Percentiles rank a stretch among this genome's conserved stretches.
phyloP scores from a whole-genome alignment of 805 yeast species.

The Candida ovalis region DNA sequence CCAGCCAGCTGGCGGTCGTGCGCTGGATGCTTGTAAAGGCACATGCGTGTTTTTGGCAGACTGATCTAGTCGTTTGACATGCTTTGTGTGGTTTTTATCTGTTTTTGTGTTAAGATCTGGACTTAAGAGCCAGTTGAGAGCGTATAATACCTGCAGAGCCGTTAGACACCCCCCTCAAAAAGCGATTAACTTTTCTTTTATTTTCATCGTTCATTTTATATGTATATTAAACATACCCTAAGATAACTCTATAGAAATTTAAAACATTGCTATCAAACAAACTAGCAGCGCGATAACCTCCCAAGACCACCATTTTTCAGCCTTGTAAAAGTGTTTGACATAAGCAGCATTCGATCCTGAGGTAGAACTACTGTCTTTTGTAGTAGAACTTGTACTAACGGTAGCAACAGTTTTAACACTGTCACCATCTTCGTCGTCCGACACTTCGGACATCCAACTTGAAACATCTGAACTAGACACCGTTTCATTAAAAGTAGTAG shows the following conservation, averaged over 20 bases:
- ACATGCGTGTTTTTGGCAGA: background rate
- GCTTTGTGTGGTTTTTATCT: no score
- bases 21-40: background rate
- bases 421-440: background rate
- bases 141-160: no score
- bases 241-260: background rate
- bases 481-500: constrained; percentile 44
- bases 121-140: no score
- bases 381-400: background rate
- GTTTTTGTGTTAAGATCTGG: no score
- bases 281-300: background rate
- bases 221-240: background rate
- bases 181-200: no score
- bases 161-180: no score
- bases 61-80: no score
- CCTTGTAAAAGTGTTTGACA: background rate
- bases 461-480: constrained; percentile 31
- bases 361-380: background rate
- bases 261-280: background rate
- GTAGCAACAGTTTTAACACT: background rate
- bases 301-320: background rate
- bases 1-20: background rate
- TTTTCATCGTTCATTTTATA: background rate
- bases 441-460: background rate
- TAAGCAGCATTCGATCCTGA: background rate